phyloP scores from a whole-genome alignment of 148 eudicot species.

The Vaccinium myrtillus region DNA sequence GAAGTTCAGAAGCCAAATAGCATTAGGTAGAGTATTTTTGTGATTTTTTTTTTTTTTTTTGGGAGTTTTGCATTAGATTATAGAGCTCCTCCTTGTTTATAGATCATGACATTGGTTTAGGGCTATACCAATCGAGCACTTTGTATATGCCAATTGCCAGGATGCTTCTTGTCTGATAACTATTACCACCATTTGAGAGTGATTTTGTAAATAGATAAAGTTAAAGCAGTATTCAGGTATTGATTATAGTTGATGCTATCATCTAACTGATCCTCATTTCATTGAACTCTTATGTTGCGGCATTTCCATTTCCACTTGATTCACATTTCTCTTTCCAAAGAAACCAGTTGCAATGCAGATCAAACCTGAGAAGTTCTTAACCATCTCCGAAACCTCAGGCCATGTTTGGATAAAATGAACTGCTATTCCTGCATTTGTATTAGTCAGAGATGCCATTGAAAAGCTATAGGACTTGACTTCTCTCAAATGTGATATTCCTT shows the following conservation, averaged over 20 bases:
- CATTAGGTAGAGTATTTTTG: no score
- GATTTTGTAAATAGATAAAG: background rate
- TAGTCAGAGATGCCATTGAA: background rate
- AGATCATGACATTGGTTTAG: no score
- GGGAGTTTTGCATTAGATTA: no score
- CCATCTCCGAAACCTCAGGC: background rate
- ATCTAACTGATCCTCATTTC: background rate
- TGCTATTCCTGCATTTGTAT: background rate
- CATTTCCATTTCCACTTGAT: background rate
- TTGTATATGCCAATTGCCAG: no score
- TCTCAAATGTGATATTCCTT: background rate
- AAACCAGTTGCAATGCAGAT: background rate
- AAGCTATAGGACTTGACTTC: background rate
- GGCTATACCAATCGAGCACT: no score
- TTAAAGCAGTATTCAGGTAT: background rate
- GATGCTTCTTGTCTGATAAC: no score
- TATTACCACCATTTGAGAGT: no score
- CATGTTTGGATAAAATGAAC: background rate
- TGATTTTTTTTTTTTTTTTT: no score
- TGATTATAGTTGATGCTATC: background rate
- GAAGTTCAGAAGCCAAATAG: slow-evolving; percentile 1
- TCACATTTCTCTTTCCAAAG: background rate
- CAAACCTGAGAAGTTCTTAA: background rate
- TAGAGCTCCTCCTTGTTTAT: no score
- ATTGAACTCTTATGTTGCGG: background rate